Base-by-base conservation (phyloP, 768 basidiomycete species). In the Podaxis sp. region DNA sequence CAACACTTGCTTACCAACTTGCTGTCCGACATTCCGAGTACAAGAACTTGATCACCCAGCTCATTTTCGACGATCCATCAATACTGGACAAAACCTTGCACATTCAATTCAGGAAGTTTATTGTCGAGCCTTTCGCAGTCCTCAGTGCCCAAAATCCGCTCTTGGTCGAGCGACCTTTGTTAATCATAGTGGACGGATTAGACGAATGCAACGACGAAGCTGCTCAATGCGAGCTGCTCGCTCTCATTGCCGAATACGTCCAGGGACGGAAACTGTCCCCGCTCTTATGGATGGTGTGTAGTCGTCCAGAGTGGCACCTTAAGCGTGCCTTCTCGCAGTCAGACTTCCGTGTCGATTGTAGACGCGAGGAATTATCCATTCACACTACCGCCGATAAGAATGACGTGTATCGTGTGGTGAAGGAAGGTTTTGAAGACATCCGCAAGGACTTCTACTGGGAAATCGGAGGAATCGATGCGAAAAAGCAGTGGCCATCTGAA, bases 1-100 rank as follows among this genome's bases (percentile, higher is more conserved):
- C 60, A 13, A 61, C 59, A 3, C 29, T 65, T 11, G 64, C 41
- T 8, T 61, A 61, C 22, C 64, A 65, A 40, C 49, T 65, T 0
- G 40, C 54, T 3, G 40, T 54, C 27, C 8, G n/a, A 12, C 4
- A 24, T 17, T 19, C 55, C 6, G 2, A 7, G 2, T 52, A 60
- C 7, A 24, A 37, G 4, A 22, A 12, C 2, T 6, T 36, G 5
- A 25, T 57, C 3, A 15, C 41, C 6, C 13, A n/a, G 2, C 5
- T 13, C 7, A 36, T 55, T 12, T n/a, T 38, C 1, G 13, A 24
- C 1, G 51, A 61, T 41, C 37, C 55, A 2, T 29, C 40, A 15
- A 53, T 61, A 8, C 52, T 65, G 36, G 36, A 53, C n/a, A 61
- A 61, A 40, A 15, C 40, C 13, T 41, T 55, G 8, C 47, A 24